Conservation (phyloP, 2,329 filamentous ascomycete species). For the Fusarium cicatricum region DNA sequence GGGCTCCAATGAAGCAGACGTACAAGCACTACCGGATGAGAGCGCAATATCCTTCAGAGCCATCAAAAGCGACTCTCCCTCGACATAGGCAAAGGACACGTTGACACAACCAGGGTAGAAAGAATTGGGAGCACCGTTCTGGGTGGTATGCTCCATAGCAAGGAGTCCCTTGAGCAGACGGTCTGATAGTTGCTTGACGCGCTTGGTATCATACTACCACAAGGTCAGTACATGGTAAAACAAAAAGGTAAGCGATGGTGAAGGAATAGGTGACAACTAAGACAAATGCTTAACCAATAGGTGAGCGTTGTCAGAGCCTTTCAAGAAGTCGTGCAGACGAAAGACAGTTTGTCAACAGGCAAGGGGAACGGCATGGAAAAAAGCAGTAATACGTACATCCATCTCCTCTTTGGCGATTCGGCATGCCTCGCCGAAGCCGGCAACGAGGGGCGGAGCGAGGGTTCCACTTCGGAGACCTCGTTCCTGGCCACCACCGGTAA, state of each 20-base stretch:
- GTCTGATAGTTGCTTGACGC: conserved; percentile 83
- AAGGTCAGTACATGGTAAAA: conserved; percentile 19
- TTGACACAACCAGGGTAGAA: conserved; percentile 99
- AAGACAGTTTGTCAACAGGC: no score
- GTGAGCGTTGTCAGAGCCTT: conserved; percentile 66
- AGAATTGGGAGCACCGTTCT: conserved; percentile 83
- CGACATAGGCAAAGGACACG: conserved; percentile 97
- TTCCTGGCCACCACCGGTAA: conserved; percentile 96
- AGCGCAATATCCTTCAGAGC: conserved; percentile 97
- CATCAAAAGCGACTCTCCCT: conserved; percentile 98
- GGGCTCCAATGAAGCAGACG: conserved; percentile 93
- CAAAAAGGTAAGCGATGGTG: conserved; percentile 6
- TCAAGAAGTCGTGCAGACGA: conserved; percentile 93
- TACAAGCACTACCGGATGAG: conserved; percentile 96
- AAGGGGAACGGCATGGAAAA: conserved; percentile 31
- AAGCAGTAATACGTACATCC: conserved; percentile 69
- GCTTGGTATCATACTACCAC: conserved; percentile 87
- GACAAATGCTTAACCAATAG: conserved; percentile 75
- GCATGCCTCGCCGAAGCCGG: conserved; percentile 95
- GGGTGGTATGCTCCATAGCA: conserved; percentile 86
- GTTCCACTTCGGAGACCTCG: conserved; percentile 94
- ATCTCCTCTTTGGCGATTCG: conserved; percentile 91
- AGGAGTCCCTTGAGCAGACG: conserved; percentile 84
- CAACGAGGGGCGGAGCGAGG: conserved; percentile 84
- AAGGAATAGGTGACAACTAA: conserved; percentile 52